Conservation (phyloP, 139 green algal species). For the Volvox reticuliferus region DNA sequence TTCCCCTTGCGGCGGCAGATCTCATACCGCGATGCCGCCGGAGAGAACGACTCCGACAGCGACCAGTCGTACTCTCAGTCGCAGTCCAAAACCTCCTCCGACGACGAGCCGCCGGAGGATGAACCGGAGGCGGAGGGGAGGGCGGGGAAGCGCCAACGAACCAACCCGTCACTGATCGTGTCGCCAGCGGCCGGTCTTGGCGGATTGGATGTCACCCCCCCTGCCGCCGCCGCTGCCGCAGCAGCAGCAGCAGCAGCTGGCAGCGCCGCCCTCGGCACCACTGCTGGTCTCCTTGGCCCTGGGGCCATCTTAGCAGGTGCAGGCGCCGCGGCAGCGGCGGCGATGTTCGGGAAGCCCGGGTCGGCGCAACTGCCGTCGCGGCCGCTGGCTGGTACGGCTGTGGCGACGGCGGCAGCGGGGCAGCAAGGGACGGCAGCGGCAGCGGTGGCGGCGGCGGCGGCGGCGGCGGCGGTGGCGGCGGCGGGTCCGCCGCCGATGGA, state of each 20-base stretch:
- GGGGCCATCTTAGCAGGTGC: neutral
- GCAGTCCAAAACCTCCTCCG: neutral
- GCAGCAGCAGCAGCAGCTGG: neutral
- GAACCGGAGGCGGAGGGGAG: neutral
- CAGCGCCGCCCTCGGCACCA: neutral
- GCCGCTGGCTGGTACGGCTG: neutral
- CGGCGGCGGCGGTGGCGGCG: neutral
- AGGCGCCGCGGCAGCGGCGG: neutral
- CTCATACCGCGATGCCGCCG: conserved; percentile 25
- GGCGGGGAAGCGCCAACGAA: neutral
- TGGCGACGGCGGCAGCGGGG: neutral
- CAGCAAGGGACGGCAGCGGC: no score
- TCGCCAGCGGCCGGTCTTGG: neutral
- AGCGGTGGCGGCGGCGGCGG: neutral
- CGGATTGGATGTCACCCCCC: neutral
- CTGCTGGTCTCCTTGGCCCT: neutral
- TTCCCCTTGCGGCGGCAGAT: neutral
- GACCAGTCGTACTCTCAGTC: neutral
- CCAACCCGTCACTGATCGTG: neutral
- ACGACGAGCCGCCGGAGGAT: neutral
- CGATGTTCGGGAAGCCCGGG: neutral
- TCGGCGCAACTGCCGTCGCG: neutral
- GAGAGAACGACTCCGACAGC: conserved; percentile 22
- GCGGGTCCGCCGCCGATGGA: neutral
- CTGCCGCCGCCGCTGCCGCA: neutral